phyloP scores from a whole-genome alignment of 768 basidiomycete species.

The Fomitopsis pulvina region DNA sequence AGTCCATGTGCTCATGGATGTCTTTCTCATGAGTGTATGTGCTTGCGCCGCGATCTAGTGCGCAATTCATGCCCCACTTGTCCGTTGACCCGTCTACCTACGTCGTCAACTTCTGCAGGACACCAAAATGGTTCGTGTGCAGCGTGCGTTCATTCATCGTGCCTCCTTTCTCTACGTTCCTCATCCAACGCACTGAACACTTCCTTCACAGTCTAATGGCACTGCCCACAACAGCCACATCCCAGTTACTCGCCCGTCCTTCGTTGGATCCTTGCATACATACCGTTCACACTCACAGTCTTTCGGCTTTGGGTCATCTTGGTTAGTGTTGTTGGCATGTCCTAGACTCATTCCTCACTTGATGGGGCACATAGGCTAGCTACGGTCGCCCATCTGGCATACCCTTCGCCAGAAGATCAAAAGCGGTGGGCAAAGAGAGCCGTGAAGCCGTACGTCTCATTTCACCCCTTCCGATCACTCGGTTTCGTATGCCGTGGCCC shows the following conservation, averaged over 20 bases:
- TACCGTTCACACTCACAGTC: slow-evolving; percentile 4
- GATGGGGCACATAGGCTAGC: not conserved
- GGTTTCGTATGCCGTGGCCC: too few relatives aligned
- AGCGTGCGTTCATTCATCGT: slow-evolving; percentile 9
- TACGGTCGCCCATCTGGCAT: not conserved
- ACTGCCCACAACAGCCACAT: slow-evolving; percentile 10
- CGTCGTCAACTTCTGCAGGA: slow-evolving; percentile 24
- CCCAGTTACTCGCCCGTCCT: slow-evolving; percentile 4
- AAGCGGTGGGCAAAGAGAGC: not conserved
- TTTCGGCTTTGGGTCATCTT: slow-evolving; percentile 7
- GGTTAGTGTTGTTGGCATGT: not conserved
- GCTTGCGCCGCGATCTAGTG: too few relatives aligned
- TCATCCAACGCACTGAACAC: slow-evolving; percentile 1
- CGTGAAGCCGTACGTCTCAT: slow-evolving; percentile 3
- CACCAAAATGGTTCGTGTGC: slow-evolving; percentile 22
- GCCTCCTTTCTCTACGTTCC: not conserved
- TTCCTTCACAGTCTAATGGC: not conserved
- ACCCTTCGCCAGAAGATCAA: not conserved
- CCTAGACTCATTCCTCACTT: not conserved
- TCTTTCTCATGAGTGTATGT: not conserved
- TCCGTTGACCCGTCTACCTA: slow-evolving; percentile 14
- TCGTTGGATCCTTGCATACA: slow-evolving; percentile 17
- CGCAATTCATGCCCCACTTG: slow-evolving; percentile 24
- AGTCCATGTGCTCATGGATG: not conserved
- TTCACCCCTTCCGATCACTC: too few relatives aligned